Evolutionary conservation across 139 green algal species (phyloP), one percentile per base, ranked within the genome.

Genomic region (Coelastrella sp.): DNA sequence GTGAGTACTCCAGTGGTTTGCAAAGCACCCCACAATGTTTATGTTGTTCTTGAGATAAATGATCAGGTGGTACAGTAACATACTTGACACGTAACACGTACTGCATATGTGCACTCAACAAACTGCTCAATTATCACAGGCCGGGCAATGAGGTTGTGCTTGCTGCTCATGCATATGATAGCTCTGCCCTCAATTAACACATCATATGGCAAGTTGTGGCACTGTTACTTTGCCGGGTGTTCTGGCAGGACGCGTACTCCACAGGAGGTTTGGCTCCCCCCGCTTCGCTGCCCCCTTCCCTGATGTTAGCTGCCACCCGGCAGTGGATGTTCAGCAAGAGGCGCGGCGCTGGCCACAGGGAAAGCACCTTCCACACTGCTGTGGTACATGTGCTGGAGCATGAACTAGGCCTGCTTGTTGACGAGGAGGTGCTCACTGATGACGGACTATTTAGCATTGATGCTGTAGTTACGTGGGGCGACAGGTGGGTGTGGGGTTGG

Each of bases 391-490:
- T 77, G 16, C 68, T 88, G 68, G 54, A 61, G 23, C 4, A 57
- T 7, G 54, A 10, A 19, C 47, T 90, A 23, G 61, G 64, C 6
- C 64, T 90, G 19, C 11, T 19, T 4, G 76, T 79, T n/a, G 58
- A 86, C 23, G 20, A 90, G 22, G 92, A 95, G 89, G 66, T 73
- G 7, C 19, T 92, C 20, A 94, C 93, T 3, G 59, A 80, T 68
- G 93, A 95, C 61, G 93, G 93, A 10, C 79, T 94, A 23, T 96
- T 96, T 86, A 89, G 65, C 5, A 92, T 96, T 23, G 94, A 97
- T 87, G 92, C 93, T 14, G 85, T 88, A 5, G 73, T 93, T n/a
- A 73, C 54, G 59, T 94, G 92, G 92, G 58, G 71, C 7, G 92
- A 85, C 82, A 87, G 90, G 93, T 93, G 83, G 74, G 92, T 61